Base-by-base conservation (phyloP, 768 basidiomycete species). In the Pleurotus ostreatus region DNA sequence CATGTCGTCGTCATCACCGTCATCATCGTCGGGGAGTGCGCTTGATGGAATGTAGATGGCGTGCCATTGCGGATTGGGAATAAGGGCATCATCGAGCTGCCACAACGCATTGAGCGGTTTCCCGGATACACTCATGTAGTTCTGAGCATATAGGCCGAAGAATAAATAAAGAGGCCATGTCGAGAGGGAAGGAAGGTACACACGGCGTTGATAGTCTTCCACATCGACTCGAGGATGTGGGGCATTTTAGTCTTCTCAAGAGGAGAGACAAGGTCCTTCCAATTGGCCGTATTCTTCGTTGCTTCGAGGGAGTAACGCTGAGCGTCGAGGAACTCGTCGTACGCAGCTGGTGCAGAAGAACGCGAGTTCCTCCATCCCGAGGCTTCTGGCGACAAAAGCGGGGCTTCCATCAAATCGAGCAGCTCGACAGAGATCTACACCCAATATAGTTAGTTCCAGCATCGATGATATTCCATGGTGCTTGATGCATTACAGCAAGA, bases 241-340 rank as follows among this genome's bases (percentile, higher is more conserved):
- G 74, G 68, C 12, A 76, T 74, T 66, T 74, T 81, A 9, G 84
- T 80, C 61, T 74, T 82, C 49, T 78, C 76, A 40, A 91, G 64
- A 4, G 89, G 89, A 60, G 68, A 78, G 34, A 88, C 75, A 16
- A 79, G 62, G 58, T 83, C 78, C 63, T 85, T 78, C 65, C 79
- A 85, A 59, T 69, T 80, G 15, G 71, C 69, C 46, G 73, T 76
- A 49, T 71, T 66, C 46, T 76, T 71, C 1, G 84, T 78, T 13
- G 87, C 89, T 59, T 76, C 70, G 49, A 74, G 72, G 0, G 90
- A 92, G 57, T 74, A 74, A 47, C 82, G 65, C 62, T 88, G 84
- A 3, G 89, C 88, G 59, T 89, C 84, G 1, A 82, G 65, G 88
- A 89, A 93, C 48, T 64, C 62, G 55, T 86, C 79, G 59, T 83